Percentiles rank a stretch among this genome's conserved stretches.
Evolutionary conservation across 108 stramenopile genomes (phyloP).

Genomic region (Cafeteria roenbergensis): DNA sequence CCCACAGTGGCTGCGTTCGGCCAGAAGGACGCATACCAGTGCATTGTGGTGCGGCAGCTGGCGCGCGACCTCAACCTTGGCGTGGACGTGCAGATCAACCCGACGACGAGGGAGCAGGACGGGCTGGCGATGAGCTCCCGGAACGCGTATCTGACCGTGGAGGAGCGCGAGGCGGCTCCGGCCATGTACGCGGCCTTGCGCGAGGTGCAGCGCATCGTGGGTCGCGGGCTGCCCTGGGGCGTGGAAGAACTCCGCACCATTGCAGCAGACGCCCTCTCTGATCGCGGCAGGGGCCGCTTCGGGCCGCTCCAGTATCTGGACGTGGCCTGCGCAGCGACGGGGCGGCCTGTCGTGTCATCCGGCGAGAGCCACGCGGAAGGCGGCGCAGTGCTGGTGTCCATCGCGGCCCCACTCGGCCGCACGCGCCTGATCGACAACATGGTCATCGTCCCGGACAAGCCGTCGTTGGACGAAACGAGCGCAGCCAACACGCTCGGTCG

Average conservation of each 20-base stretch:
- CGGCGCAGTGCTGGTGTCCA: conserved; percentile 24
- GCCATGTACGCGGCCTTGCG: conserved; percentile 59
- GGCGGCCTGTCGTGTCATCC: conserved; percentile 21
- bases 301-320: conserved; percentile 24
- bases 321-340: conserved; percentile 15
- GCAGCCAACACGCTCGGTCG: too few relatives aligned
- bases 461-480: too few relatives aligned
- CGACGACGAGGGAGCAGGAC: conserved; percentile 69
- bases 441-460: too few relatives aligned
- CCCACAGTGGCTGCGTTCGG: conserved; percentile 84
- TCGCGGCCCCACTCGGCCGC: conserved; percentile 22
- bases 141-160: conserved; percentile 70
- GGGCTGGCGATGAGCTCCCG: conserved; percentile 88
- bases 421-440: conserved; percentile 39
- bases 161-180: conserved; percentile 63
- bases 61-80: conserved; percentile 63
- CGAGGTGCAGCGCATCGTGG: conserved; percentile 17
- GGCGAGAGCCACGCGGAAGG: conserved; percentile 1
- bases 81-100: conserved; percentile 50
- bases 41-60: conserved; percentile 64
- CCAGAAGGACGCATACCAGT: conserved; percentile 93
- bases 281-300: conserved; percentile 15
- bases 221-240: not conserved
- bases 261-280: not conserved
- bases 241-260: conserved; percentile 4